phyloP scores from a whole-genome alignment of 495 filamentous ascomycete genomes.

The Penicillium simplicissimum region DNA sequence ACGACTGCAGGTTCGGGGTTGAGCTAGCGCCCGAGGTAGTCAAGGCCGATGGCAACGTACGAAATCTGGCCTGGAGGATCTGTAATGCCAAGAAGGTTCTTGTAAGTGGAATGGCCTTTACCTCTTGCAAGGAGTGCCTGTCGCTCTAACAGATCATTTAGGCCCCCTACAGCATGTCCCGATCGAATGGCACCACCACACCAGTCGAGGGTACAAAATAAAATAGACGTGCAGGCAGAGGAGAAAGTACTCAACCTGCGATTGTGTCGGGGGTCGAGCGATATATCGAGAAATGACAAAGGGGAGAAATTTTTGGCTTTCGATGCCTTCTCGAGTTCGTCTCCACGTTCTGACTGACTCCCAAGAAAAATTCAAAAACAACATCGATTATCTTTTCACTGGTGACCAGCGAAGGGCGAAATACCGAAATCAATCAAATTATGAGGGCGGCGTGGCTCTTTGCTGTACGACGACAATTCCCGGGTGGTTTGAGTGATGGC shows the following conservation, averaged over 20 bases:
- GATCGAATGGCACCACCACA: slow-evolving; percentile 44
- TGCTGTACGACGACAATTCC: slow-evolving; percentile 15
- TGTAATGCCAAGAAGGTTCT: slow-evolving; percentile 93
- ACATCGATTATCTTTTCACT: not conserved
- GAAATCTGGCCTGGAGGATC: slow-evolving; percentile 90
- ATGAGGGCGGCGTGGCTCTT: not conserved
- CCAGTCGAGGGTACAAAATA: slow-evolving; percentile 36
- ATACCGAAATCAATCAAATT: not conserved
- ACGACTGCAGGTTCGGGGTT: slow-evolving; percentile 70
- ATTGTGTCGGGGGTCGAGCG: not conserved
- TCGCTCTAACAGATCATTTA: slow-evolving; percentile 18
- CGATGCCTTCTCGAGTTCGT: not conserved
- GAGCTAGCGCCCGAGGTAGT: slow-evolving; percentile 94
- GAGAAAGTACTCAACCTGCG: not conserved
- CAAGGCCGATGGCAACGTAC: slow-evolving; percentile 86
- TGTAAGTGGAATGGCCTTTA: slow-evolving; percentile 54
- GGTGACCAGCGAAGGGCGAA: not conserved
- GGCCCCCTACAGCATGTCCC: slow-evolving; percentile 52
- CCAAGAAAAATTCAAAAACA: not conserved
- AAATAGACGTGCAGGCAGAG: not conserved
- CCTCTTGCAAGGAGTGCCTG: not conserved
- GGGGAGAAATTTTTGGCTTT: not conserved
- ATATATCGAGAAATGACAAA: not conserved
- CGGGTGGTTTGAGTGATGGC: slow-evolving; percentile 19
- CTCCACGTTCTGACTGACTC: not conserved